phyloP scores from a whole-genome alignment of 306 rosid genomes.

The Vachellia collinsii region DNA sequence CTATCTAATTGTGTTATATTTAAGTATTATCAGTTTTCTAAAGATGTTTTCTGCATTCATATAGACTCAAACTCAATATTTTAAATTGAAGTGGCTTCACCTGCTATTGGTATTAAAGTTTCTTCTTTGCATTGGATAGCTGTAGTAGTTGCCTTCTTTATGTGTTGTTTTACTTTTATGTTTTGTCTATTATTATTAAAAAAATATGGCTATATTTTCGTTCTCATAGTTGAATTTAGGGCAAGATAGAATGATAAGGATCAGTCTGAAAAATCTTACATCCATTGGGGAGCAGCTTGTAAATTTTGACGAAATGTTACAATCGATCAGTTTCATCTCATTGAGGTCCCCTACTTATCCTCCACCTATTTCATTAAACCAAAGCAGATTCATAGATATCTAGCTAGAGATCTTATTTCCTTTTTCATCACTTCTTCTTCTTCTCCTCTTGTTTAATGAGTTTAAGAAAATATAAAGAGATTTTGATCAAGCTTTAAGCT shows the following conservation, averaged over 20 bases:
- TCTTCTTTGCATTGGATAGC: neutral
- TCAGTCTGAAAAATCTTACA: conserved; percentile 10
- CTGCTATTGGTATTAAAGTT: neutral
- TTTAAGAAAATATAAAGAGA: neutral
- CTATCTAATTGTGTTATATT: too few relatives aligned
- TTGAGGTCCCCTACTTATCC: conserved; percentile 14
- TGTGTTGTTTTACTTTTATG: too few relatives aligned
- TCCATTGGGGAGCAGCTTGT: conserved; percentile 11
- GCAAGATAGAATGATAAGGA: neutral
- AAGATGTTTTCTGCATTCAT: too few relatives aligned
- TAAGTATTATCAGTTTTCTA: too few relatives aligned
- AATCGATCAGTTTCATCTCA: neutral
- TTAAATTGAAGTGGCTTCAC: too few relatives aligned
- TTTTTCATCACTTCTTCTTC: neutral
- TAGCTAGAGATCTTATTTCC: neutral
- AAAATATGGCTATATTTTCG: neutral
- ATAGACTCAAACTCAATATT: too few relatives aligned
- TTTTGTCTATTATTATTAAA: too few relatives aligned
- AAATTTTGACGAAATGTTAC: neutral
- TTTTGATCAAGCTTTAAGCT: neutral
- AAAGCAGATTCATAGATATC: neutral
- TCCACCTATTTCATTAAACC: neutral
- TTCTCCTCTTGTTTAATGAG: neutral
- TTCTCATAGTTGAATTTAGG: conserved; percentile 3
- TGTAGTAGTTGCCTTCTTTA: too few relatives aligned